A percentile compares a stretch with the other conserved stretches of the same genome.
These are phyloP conservation scores for Quercus alba DNA, from an alignment of 306 rosid species.

Conservation along the genomic window DNA sequence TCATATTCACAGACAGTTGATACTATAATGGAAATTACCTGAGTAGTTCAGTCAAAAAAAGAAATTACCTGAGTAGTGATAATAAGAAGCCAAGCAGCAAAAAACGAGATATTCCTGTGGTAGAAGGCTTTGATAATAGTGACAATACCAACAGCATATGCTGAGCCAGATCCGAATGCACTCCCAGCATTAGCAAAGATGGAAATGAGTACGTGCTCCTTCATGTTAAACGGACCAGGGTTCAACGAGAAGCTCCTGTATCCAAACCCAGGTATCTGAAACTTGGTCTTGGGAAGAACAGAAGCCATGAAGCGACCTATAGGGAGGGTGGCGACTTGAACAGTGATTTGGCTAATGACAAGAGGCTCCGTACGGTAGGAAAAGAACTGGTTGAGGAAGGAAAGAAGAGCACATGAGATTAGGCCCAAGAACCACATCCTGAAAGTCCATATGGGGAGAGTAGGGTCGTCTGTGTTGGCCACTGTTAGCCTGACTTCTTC, in stretches of 20 bases:
- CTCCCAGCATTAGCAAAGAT: slow-evolving; percentile 81
- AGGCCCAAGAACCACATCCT: slow-evolving; percentile 82
- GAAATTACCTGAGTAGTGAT: slow-evolving; percentile 51
- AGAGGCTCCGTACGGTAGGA: slow-evolving; percentile 69
- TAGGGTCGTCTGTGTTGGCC: slow-evolving; percentile 54
- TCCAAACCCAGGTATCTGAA: slow-evolving; percentile 46
- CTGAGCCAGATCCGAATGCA: slow-evolving; percentile 61
- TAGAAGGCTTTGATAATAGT: slow-evolving; percentile 63
- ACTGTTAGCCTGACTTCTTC: slow-evolving; percentile 74
- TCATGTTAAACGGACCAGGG: slow-evolving; percentile 83
- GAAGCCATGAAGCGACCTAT: slow-evolving; percentile 68
- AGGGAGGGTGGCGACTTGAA: slow-evolving; percentile 64
- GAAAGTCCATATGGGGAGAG: slow-evolving; percentile 80
- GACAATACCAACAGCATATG: slow-evolving; percentile 62
- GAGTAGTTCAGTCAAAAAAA: slow-evolving; percentile 31
- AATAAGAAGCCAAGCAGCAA: slow-evolving; percentile 66
- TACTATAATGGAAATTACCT: slow-evolving; percentile 17
- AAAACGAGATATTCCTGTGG: slow-evolving; percentile 45
- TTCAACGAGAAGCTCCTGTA: slow-evolving; percentile 30
- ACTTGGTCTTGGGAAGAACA: slow-evolving; percentile 37
- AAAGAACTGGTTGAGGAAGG: slow-evolving; percentile 84
- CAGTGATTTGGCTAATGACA: slow-evolving; percentile 53
- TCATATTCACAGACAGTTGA: no score
- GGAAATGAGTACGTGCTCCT: slow-evolving; percentile 77
- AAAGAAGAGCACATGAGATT: slow-evolving; percentile 50